phyloP scores from a whole-genome alignment of 495 filamentous ascomycete genomes.

The Evernia prunastri region DNA sequence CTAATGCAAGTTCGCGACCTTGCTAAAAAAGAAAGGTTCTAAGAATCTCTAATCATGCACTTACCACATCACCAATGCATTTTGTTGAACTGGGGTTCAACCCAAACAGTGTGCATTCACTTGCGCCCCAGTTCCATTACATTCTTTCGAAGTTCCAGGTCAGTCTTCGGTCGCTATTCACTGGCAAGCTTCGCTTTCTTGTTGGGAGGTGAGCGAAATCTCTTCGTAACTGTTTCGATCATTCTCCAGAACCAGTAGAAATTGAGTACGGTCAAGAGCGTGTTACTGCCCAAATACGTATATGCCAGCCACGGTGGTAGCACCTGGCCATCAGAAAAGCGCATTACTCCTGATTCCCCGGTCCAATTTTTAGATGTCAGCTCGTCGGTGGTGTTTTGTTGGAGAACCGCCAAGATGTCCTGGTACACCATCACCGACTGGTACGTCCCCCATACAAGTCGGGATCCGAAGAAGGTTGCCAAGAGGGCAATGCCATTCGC shows the following conservation, averaged over 20 bases:
- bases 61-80: too few species aligned
- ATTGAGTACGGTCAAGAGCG: constrained; percentile 78
- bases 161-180: not conserved
- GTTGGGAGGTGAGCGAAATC: not conserved
- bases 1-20: too few species aligned
- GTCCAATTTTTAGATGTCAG: constrained; percentile 5
- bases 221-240: constrained; percentile 78
- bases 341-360: constrained; percentile 42
- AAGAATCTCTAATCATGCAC: too few species aligned
- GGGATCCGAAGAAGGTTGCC: constrained; percentile 71
- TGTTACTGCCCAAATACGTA: constrained; percentile 66
- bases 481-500: constrained; percentile 71
- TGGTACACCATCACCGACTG: constrained; percentile 64
- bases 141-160: not conserved
- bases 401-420: constrained; percentile 65
- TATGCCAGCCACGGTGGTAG: constrained; percentile 68
- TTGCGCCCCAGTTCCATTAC: not conserved
- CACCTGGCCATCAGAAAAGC: constrained; percentile 34
- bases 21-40: too few species aligned
- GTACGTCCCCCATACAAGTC: constrained; percentile 83
- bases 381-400: constrained; percentile 30
- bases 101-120: too few species aligned
- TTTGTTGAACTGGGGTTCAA: too few species aligned
- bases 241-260: constrained; percentile 95
- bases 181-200: constrained; percentile 9